These are phyloP conservation scores for Ceratocystis papillata DNA, from an alignment of 2,329 filamentous ascomycete genomes.

Conservation along the genomic window DNA sequence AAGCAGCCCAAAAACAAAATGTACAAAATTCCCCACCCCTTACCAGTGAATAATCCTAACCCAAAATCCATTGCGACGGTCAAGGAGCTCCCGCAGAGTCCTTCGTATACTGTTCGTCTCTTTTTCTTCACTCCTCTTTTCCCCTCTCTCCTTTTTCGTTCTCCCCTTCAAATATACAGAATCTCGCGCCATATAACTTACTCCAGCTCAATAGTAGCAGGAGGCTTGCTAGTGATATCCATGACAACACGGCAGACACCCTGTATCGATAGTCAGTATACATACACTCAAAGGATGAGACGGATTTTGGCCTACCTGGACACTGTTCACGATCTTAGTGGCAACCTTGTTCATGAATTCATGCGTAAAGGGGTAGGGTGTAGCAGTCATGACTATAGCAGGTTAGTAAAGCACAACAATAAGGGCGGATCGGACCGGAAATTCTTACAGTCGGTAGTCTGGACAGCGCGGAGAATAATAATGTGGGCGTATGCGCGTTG, in stretches of 20 bases:
- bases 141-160: neutral
- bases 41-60: slow-evolving; percentile 8
- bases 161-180: neutral
- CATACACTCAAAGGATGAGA: slow-evolving; percentile 48
- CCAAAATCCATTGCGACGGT: slow-evolving; percentile 11
- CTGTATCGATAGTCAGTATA: slow-evolving; percentile 50
- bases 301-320: slow-evolving; percentile 41
- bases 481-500: slow-evolving; percentile 46
- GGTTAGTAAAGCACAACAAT: slow-evolving; percentile 3
- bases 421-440: neutral
- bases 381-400: slow-evolving; percentile 55
- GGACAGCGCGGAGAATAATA: slow-evolving; percentile 36
- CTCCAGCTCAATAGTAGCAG: slow-evolving; percentile 65
- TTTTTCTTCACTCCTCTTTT: neutral
- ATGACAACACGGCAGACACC: slow-evolving; percentile 34
- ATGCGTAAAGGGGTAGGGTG: slow-evolving; percentile 55
- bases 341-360: slow-evolving; percentile 55
- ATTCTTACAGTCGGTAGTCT: slow-evolving; percentile 30
- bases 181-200: slow-evolving; percentile 31
- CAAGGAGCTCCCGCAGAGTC: neutral
- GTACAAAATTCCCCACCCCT: slow-evolving; percentile 1
- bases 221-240: slow-evolving; percentile 50
- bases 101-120: neutral
- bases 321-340: slow-evolving; percentile 55
- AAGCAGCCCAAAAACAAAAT: slow-evolving; percentile 14